phyloP scores from a whole-genome alignment of 1,139 yeast species.

The Yamadazyma sp. region DNA sequence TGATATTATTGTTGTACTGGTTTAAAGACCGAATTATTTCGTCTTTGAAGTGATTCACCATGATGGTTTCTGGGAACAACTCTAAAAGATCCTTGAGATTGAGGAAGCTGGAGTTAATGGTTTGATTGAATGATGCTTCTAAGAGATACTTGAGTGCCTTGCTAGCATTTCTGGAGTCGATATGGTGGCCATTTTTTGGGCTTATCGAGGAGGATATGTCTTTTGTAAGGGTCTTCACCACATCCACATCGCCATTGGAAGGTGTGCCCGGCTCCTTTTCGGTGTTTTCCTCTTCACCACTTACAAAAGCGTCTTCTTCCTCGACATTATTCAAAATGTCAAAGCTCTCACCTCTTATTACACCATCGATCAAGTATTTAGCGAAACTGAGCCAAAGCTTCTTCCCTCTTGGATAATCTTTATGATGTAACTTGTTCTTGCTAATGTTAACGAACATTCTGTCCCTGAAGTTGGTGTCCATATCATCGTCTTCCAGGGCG shows the following conservation, averaged over 20 bases:
- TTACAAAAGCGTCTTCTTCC: slow-evolving; percentile 5
- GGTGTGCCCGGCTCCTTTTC: background rate
- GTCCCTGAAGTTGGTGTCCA: slow-evolving; percentile 5
- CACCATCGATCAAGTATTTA: slow-evolving; percentile 50
- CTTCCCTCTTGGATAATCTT: slow-evolving; percentile 53
- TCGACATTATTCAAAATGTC: slow-evolving; percentile 20
- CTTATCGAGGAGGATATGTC: slow-evolving; percentile 7
- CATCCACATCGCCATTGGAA: background rate
- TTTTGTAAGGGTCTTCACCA: slow-evolving; percentile 9
- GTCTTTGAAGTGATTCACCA: slow-evolving; percentile 79
- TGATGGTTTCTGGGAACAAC: slow-evolving; percentile 77
- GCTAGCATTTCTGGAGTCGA: slow-evolving; percentile 13
- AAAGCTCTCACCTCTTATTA: slow-evolving; percentile 26
- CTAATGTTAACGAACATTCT: slow-evolving; percentile 17
- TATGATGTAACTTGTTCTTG: slow-evolving; percentile 33
- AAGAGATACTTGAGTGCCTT: slow-evolving; percentile 28
- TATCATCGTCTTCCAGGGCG: slow-evolving; percentile 12
- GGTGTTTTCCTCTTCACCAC: slow-evolving; percentile 6
- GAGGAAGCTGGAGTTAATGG: slow-evolving; percentile 30
- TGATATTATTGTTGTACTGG: slow-evolving; percentile 64
- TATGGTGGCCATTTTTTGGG: background rate
- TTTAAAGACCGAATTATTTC: slow-evolving; percentile 81
- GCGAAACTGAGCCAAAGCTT: slow-evolving; percentile 75
- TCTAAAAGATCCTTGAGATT: slow-evolving; percentile 82
- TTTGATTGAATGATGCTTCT: slow-evolving; percentile 21